These are phyloP conservation scores for Tetradesmus obliquus DNA, from an alignment of 139 green algal genomes.

Conservation along the genomic window DNA sequence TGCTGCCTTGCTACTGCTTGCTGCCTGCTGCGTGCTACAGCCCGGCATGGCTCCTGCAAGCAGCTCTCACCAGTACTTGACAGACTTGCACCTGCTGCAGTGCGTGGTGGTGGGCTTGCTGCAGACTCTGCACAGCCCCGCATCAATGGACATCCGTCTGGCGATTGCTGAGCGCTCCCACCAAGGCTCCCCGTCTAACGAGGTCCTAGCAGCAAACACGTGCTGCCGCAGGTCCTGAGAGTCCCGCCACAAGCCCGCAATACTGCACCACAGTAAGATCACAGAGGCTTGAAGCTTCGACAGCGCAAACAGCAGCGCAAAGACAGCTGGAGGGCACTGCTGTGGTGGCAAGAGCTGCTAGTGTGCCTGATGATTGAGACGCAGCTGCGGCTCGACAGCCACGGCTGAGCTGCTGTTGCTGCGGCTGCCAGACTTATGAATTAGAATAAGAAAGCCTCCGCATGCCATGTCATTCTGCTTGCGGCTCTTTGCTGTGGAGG, in stretches of 20 bases:
- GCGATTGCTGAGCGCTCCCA: conserved; percentile 33
- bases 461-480: background rate
- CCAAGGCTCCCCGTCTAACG: conserved; percentile 29
- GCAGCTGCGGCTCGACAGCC: too few species aligned
- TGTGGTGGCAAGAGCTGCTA: too few species aligned
- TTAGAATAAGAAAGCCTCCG: too few species aligned
- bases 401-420: background rate
- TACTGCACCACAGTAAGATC: background rate
- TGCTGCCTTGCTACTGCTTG: background rate
- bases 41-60: too few species aligned
- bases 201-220: background rate
- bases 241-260: background rate
- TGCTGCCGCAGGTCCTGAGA: background rate
- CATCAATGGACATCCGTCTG: conserved; percentile 30
- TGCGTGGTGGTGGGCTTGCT: conserved; percentile 26
- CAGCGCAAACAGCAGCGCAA: background rate
- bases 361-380: too few species aligned
- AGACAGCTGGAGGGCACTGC: too few species aligned
- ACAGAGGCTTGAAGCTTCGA: background rate
- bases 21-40: background rate
- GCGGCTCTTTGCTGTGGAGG: background rate
- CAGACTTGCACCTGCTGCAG: conserved; percentile 32
- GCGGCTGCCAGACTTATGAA: too few species aligned
- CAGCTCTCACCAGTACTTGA: conserved; percentile 40
- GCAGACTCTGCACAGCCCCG: conserved; percentile 22